These are phyloP conservation scores for Hypoxylon sp. DNA, from an alignment of 2,329 filamentous ascomycete species.

Conservation along the genomic window DNA sequence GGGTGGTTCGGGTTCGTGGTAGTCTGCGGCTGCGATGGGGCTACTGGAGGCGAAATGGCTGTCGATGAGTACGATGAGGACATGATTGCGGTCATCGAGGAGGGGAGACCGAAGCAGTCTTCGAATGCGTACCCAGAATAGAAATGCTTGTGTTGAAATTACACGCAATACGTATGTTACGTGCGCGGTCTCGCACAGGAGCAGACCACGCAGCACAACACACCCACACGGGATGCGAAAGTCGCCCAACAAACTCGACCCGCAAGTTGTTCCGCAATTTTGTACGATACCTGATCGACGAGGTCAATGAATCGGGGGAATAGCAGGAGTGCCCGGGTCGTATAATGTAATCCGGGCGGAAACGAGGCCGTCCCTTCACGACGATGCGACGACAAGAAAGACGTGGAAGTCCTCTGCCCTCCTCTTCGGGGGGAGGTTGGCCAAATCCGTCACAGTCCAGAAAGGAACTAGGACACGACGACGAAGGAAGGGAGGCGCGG, in stretches of 20 bases:
- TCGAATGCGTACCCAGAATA: conserved; percentile 53
- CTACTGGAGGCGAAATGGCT: conserved; percentile 67
- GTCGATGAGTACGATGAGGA: conserved; percentile 68
- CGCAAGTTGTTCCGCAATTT: conserved; percentile 53
- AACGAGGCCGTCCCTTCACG: conserved; percentile 9
- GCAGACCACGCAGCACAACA: conserved; percentile 17
- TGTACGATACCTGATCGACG: conserved; percentile 32
- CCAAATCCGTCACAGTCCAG: conserved; percentile 8
- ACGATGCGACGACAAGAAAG: conserved; percentile 34
- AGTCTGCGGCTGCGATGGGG: conserved; percentile 53
- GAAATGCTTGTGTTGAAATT: conserved; percentile 28
- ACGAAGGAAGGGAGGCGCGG: conserved; percentile 3
- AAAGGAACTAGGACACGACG: conserved; percentile 1
- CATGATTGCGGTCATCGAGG: conserved; percentile 68
- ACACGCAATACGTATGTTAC: conserved; percentile 36
- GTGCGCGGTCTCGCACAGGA: conserved; percentile 28
- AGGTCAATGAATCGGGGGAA: conserved; percentile 16
- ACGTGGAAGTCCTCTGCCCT: background rate
- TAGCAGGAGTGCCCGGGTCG: conserved; percentile 9
- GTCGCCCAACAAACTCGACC: conserved; percentile 53
- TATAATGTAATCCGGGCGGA: conserved; percentile 24
- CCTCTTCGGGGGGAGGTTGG: conserved; percentile 23
- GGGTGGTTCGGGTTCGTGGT: conserved; percentile 67
- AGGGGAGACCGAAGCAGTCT: conserved; percentile 52
- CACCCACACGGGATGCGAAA: conserved; percentile 34